Evolutionary conservation across 257 asterid genomes (phyloP), one percentile per base, ranked within the genome.

Genomic region (Scutellaria baicalensis): DNA sequence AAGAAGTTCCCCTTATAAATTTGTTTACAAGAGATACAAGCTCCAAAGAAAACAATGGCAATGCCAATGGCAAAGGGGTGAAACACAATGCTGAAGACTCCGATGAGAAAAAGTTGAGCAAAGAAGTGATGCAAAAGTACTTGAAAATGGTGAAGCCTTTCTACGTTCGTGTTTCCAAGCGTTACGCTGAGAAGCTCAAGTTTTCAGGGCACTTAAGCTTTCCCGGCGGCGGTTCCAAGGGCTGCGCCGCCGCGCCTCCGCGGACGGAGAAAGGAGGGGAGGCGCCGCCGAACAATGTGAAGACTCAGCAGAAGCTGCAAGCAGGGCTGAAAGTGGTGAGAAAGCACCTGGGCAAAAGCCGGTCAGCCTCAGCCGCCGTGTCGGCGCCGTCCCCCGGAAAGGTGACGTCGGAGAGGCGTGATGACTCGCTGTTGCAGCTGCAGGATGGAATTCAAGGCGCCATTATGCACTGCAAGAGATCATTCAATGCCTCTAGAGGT

Each of bases 401-500:
- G 31, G 35, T 43, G 8, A 39, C 71, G 39, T 70, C 95, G 9
- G 80, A 76, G 68, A 84, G 96, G 39, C 89, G 93, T 0, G 98
- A 93, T 36, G 97, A 87, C 72, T 90, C 98, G 42, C 75, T 89
- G 73, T 17, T 88, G 77, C 89, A 84, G 85, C 72, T 88, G 62
- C 91, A 88, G 74, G 97, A 93, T 58, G 98, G 93, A 65, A 93
- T 93, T 20, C 96, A 87, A 72, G 83, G 96, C 60, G 97, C 97
- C 61, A 93, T 93, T 77, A 55, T 86, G 69, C 97, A 93, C 59
- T 93, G 97, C 92, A 93, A 93, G 82, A 83, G 75, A 68, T 93
- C 97, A 1, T 93, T 88, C 83, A 88, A 93, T 59, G 82, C 93
- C 13, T 76, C 92, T 6, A 66, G 88, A 84, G 97, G 97, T 89